Base-by-base conservation (phyloP, 2,329 filamentous ascomycete genomes). In the Beauveria pseudobassiana region DNA sequence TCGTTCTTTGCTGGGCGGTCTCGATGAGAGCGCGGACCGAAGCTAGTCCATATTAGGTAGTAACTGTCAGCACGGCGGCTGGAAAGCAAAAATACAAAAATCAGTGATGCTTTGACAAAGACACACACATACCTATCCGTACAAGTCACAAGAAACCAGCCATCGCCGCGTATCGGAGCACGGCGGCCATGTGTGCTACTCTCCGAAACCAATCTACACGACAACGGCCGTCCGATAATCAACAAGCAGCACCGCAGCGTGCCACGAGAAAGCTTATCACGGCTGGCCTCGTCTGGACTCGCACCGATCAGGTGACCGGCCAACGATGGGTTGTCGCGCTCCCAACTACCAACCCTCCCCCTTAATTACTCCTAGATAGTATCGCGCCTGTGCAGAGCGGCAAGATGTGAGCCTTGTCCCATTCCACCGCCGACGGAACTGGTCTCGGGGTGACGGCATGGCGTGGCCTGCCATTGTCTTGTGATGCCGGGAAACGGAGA, bases 261-360 rank as follows among this genome's bases (percentile, higher is more conserved):
- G 34, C 30, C 30, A 34, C 12, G 34, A 18, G 10, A 55, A 22
- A 18, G 30, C 30, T 34, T 34, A 9, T n/a, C 16, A 14, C 14
- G 7, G 9, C 24, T 48, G 5, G 40, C 30, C n/a, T 40, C 52
- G 55, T 28, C 9, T 42, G 30, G 20, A 22, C 54, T 59, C 38
- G 30, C 48, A 60, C 58, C 58, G 58, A 60, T 60, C 58, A 60
- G 58, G 49, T 60, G 58, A 60, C 58, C 58, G 58, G 58, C 49
- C 58, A 46, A 43, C 48, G 34, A 51, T 24, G 49, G n/a, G 6
- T 34, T 4, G 26, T 59, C n/a, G n/a, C 43, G 48, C 14, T 26
- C 38, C 42, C 14, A 38, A 57, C 28, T 30, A 18, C 52, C 34
- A 18, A n/a, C 18, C 42, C 18, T 43, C 18, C 40, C 18, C 3